Percentiles rank a stretch among this genome's conserved stretches.
These are phyloP conservation scores for Mucor velutinosus DNA, from an alignment of 371 early-diverging fungal genomes.

Conservation along the genomic window DNA sequence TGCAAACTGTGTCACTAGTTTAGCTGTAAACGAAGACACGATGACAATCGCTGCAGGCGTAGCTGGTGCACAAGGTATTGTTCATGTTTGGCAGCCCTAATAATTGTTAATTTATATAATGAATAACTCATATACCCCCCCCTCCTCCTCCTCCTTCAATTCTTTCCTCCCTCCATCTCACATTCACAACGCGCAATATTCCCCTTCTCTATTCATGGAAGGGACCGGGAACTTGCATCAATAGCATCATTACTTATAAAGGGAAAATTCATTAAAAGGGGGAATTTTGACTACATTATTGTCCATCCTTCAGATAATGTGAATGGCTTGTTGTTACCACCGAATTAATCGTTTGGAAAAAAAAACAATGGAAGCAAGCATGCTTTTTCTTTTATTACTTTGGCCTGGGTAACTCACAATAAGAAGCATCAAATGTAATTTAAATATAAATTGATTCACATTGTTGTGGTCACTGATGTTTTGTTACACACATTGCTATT, in stretches of 20 bases:
- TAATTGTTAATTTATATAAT: background rate
- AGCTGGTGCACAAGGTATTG: conserved; percentile 40
- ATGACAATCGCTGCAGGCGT: conserved; percentile 45
- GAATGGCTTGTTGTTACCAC: background rate
- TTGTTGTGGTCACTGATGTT: background rate
- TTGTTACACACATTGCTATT: background rate
- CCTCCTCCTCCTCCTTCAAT: background rate
- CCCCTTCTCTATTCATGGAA: background rate
- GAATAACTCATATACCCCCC: conserved; percentile 2
- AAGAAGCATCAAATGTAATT: background rate
- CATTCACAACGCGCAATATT: background rate
- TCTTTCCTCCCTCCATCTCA: background rate
- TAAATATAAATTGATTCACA: background rate
- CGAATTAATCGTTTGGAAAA: background rate
- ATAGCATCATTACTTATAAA: background rate
- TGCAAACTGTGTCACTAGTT: conserved; percentile 34
- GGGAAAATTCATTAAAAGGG: background rate
- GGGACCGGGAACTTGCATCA: background rate
- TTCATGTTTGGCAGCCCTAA: conserved; percentile 37
- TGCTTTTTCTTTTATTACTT: background rate
- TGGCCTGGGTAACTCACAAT: background rate
- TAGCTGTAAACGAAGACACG: conserved; percentile 37
- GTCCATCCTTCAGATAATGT: background rate
- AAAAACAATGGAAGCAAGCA: background rate
- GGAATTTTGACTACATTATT: background rate